Evolutionary conservation across 2,329 filamentous ascomycete genomes (phyloP), one percentile per base, ranked within the genome.

Genomic region (Colletotrichum tropicale): DNA sequence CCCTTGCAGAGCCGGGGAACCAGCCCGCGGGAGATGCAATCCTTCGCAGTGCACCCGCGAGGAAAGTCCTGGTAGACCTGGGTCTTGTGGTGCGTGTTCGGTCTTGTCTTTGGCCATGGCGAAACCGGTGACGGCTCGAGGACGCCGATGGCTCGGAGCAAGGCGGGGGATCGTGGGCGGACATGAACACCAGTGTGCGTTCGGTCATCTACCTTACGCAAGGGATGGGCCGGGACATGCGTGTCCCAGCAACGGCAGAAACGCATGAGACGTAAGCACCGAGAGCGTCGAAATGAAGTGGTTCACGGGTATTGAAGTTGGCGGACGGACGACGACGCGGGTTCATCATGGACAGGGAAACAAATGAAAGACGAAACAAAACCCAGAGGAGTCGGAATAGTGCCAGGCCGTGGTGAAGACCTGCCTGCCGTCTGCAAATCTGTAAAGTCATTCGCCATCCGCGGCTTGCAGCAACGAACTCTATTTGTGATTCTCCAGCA

Each of bases 161-260:
- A 26, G 70, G 52, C 28, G 26, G 55, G 55, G 66, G 64, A 36
- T 68, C 16, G 58, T 52, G 38, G 55, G 12, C 30, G 30, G 61
- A 64, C 34, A 52, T 56, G 65, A 48, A 38, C 56, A 58, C 62
- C 71, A 52, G 43, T n/a, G n/a, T 52, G 43, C 48, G 58, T 74
- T 74, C 66, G 66, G 58, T 74, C 61, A 60, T 70, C 60, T 58
- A 24, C 43, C 43, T 21, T 52, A 52, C 34, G 69, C 69, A 61
- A 72, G 71, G 38, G 61, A 55, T 15, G 69, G 43, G 52, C 68
- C 61, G 67, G 61, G 62, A 34, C 55, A 60, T 55, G 38, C 36
- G 58, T 66, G 55, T 66, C 69, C 55, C 43, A 43, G 69, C 72
- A 43, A 75, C 69, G 38, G 18, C 8, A 66, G 48, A 71, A 71